Percentiles rank a stretch among this genome's conserved stretches.
phyloP scores from a whole-genome alignment of 2,329 filamentous ascomycete species.

The Aureobasidium sp. region DNA sequence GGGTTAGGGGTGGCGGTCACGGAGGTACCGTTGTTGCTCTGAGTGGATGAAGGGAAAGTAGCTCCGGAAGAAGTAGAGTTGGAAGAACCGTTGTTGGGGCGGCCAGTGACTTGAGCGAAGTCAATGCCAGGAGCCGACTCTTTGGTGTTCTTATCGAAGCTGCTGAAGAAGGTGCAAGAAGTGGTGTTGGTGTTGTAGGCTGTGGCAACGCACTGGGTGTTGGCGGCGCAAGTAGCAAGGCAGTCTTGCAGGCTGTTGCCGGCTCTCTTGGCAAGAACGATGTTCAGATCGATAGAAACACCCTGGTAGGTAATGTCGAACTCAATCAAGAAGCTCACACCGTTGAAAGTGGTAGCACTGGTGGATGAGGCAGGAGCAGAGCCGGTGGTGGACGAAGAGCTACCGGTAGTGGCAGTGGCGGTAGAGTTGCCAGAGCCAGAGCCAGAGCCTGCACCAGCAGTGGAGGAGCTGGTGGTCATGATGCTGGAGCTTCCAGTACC shows the following conservation, averaged over 20 bases:
- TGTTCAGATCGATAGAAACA: not conserved
- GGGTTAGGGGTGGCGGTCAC: constrained; percentile 4
- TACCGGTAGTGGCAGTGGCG: not conserved
- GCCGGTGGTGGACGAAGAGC: not conserved
- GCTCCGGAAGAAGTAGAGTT: not conserved
- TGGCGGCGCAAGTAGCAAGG: not conserved
- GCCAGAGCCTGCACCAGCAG: not conserved
- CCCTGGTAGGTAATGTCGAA: not conserved
- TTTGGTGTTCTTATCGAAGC: not conserved
- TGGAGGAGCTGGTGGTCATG: not conserved
- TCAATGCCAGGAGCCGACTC: not conserved
- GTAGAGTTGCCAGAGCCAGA: not conserved
- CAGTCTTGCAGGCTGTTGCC: not conserved
- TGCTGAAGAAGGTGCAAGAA: constrained; percentile 6
- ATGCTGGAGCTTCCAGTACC: constrained; percentile 8
- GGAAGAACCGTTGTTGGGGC: not conserved
- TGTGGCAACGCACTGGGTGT: not conserved
- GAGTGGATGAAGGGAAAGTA: constrained; percentile 2
- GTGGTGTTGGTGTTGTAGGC: constrained; percentile 6
- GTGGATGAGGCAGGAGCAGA: not conserved
- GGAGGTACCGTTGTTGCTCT: not conserved
- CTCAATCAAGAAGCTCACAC: not conserved
- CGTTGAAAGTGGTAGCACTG: not conserved
- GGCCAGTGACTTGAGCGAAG: constrained; percentile 2
- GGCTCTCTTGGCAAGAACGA: constrained; percentile 6